Conservation (phyloP, 2,329 filamentous ascomycete species). For the Bipolaris zeicola region DNA sequence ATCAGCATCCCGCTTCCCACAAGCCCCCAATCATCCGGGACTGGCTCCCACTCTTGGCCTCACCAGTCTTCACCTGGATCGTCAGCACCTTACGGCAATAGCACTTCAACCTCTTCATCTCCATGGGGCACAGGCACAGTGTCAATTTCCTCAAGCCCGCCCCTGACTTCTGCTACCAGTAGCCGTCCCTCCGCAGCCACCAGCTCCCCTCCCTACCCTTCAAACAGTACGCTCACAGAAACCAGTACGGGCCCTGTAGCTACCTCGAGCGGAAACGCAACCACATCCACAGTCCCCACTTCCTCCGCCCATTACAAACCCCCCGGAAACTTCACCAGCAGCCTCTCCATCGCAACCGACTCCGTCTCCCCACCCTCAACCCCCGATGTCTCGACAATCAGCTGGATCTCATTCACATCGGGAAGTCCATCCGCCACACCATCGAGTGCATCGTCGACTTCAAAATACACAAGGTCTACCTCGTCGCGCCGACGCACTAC, state of each 20-base stretch:
- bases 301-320: constrained; percentile 16
- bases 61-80: constrained; percentile 1
- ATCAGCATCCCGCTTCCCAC: constrained; percentile 14
- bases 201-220: constrained; percentile 1
- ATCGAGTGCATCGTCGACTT: background rate
- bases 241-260: constrained; percentile 3
- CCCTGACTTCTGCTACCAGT: constrained; percentile 1
- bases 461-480: background rate
- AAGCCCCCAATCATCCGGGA: constrained; percentile 13
- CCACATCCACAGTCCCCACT: background rate
- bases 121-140: constrained; percentile 12
- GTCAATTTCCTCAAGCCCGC: background rate
- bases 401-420: constrained; percentile 11
- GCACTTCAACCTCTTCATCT: constrained; percentile 3
- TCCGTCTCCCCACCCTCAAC: constrained; percentile 4
- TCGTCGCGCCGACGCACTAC: background rate
- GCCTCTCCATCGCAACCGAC: background rate
- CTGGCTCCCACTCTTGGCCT: constrained; percentile 3
- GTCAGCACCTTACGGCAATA: constrained; percentile 21
- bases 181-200: constrained; percentile 1
- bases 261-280: constrained; percentile 3
- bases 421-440: background rate
- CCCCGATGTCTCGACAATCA: constrained; percentile 5
- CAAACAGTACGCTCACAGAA: constrained; percentile 9
- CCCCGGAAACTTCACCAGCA: constrained; percentile 8